Conservation (phyloP, 2,329 filamentous ascomycete species). For the Trichoderma endophyticum region DNA sequence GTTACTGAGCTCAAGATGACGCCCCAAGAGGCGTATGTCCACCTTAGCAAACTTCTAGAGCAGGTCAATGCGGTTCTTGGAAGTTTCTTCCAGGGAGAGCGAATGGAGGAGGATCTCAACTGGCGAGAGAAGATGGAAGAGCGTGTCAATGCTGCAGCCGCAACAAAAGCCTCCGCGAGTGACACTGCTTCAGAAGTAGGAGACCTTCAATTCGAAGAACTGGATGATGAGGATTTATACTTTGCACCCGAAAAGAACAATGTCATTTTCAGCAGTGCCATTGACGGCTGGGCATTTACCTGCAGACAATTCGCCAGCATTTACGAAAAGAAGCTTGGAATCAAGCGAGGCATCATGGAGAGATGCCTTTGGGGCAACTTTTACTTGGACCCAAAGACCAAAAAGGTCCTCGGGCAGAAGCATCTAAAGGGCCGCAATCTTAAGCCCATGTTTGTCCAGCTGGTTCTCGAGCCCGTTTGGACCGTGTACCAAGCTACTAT, state of each 20-base stretch:
- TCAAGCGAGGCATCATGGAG: conserved; percentile 82
- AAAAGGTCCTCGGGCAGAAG: conserved; percentile 84
- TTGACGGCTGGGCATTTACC: conserved; percentile 99
- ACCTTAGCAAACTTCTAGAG: conserved; percentile 84
- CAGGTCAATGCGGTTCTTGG: conserved; percentile 97
- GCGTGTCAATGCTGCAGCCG: conserved; percentile 67
- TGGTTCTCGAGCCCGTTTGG: conserved; percentile 95
- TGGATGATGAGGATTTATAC: conserved; percentile 94
- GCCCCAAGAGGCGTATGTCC: conserved; percentile 81
- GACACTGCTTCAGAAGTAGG: conserved; percentile 53
- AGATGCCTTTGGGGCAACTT: conserved; percentile 97
- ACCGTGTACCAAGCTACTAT: conserved; percentile 89
- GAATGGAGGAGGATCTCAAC: conserved; percentile 96
- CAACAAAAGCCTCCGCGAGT: conserved; percentile 53
- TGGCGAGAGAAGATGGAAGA: conserved; percentile 95
- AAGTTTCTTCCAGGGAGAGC: conserved; percentile 95
- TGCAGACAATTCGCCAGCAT: conserved; percentile 88
- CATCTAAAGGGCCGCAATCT: conserved; percentile 88
- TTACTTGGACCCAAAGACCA: conserved; percentile 95
- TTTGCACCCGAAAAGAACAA: conserved; percentile 98
- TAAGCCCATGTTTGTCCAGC: conserved; percentile 96
- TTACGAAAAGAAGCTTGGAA: conserved; percentile 95
- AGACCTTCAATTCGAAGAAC: conserved; percentile 71
- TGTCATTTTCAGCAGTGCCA: conserved; percentile 96
- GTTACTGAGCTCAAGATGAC: conserved; percentile 94